Percentiles rank a stretch among this genome's conserved stretches.
phyloP scores from a whole-genome alignment of 352 stramenopile species.

The Pythium diclinum region DNA sequence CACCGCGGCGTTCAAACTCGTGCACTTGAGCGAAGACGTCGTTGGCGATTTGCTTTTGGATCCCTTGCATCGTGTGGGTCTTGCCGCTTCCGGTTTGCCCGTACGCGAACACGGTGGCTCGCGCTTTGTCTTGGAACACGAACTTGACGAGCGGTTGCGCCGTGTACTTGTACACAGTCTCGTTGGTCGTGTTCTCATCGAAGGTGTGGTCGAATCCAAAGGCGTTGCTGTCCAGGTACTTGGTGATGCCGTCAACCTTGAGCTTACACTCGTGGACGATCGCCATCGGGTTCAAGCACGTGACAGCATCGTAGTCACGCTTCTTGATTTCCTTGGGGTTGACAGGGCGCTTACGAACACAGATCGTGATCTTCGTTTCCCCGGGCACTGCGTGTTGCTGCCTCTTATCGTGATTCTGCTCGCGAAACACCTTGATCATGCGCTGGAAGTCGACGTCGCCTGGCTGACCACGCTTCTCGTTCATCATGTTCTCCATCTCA shows the following conservation, averaged over 20 bases:
- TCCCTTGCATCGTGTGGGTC: constrained; percentile 85
- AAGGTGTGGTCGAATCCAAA: constrained; percentile 95
- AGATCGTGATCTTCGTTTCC: constrained; percentile 93
- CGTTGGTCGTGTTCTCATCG: constrained; percentile 89
- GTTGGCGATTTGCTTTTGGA: constrained; percentile 71
- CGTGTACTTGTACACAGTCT: constrained; percentile 92
- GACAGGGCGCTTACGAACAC: constrained; percentile 95
- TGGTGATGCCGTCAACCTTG: constrained; percentile 98
- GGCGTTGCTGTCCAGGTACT: constrained; percentile 96
- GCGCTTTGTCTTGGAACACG: constrained; percentile 87
- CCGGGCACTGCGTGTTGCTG: constrained; percentile 39
- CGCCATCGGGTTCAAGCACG: constrained; percentile 91
- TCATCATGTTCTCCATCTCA: constrained; percentile 75
- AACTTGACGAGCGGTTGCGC: constrained; percentile 94
- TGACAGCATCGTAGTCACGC: constrained; percentile 95
- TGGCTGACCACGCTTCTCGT: constrained; percentile 77
- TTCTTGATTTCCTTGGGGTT: constrained; percentile 89
- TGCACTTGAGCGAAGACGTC: constrained; percentile 75
- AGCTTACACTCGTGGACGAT: constrained; percentile 97
- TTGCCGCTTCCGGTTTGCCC: constrained; percentile 68
- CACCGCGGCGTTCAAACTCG: constrained; percentile 44
- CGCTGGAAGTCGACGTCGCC: constrained; percentile 91
- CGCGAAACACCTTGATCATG: constrained; percentile 87
- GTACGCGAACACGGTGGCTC: constrained; percentile 94
- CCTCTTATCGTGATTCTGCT: constrained; percentile 66